Conservation (phyloP, 805 yeast genomes). For the Starmerella geochares region DNA sequence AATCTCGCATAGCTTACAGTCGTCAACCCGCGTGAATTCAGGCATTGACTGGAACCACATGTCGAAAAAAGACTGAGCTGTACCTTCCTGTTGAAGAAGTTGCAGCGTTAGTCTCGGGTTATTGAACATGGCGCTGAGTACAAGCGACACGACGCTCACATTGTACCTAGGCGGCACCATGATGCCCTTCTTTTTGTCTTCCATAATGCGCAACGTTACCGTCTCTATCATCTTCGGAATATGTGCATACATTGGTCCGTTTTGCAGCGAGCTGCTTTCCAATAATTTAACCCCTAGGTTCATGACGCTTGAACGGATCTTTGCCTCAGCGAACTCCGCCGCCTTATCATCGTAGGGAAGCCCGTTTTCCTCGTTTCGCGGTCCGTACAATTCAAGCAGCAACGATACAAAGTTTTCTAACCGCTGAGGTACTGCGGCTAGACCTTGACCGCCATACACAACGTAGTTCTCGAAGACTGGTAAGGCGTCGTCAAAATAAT, state of each 20-base stretch:
- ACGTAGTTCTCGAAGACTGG: constrained; percentile 67
- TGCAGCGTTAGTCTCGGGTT: constrained; percentile 47
- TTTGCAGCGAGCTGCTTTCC: constrained; percentile 32
- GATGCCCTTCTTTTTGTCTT: constrained; percentile 7
- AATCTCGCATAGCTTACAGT: constrained; percentile 62
- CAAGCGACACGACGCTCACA: constrained; percentile 48
- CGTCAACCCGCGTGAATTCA: constrained; percentile 59
- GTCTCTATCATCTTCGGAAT: constrained; percentile 16
- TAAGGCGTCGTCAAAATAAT: constrained; percentile 62
- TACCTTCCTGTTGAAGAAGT: constrained; percentile 39
- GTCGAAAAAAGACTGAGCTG: constrained; percentile 44
- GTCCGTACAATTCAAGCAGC: constrained; percentile 39
- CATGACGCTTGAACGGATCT: constrained; percentile 49
- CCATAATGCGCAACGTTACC: constrained; percentile 13
- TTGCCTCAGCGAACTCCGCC: constrained; percentile 51
- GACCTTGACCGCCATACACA: constrained; percentile 45
- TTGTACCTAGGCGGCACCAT: constrained; percentile 34
- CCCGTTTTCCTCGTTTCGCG: constrained; percentile 1
- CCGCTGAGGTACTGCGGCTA: constrained; percentile 36
- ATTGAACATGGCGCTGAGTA: constrained; percentile 54
- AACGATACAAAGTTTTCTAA: constrained; percentile 39
- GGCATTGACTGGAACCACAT: constrained; percentile 56
- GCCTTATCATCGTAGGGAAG: constrained; percentile 20
- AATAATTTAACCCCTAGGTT: constrained; percentile 55
- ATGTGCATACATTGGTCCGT: constrained; percentile 17